A percentile compares a stretch with the other conserved stretches of the same genome.
These are phyloP conservation scores for Daedalea quercina DNA, from an alignment of 768 basidiomycete species.

Conservation along the genomic window DNA sequence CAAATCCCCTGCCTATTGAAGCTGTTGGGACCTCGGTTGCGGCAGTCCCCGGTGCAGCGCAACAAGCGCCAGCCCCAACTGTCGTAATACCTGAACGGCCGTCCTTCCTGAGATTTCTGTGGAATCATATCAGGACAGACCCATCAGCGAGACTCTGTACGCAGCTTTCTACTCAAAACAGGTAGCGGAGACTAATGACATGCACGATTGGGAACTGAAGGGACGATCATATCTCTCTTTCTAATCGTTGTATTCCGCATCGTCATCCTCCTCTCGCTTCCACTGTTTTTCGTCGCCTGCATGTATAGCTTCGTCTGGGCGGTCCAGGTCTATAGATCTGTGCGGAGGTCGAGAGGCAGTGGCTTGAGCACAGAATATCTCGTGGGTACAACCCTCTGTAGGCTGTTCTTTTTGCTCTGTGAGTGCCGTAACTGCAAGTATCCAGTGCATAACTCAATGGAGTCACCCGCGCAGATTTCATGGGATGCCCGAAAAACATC, in stretches of 20 bases:
- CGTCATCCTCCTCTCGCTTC: constrained; percentile 58
- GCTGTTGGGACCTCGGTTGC: constrained; percentile 9
- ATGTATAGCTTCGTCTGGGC: constrained; percentile 82
- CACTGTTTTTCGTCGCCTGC: constrained; percentile 55
- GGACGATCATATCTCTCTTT: constrained; percentile 61
- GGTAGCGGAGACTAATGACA: neutral
- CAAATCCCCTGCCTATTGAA: constrained; percentile 1
- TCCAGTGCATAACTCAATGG: constrained; percentile 1
- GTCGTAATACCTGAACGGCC: constrained; percentile 3
- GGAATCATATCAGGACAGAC: constrained; percentile 57
- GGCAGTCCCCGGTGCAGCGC: neutral
- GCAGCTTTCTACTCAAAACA: constrained; percentile 18
- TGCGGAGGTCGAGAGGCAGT: constrained; percentile 60
- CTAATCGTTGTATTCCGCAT: constrained; percentile 70
- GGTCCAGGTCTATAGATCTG: constrained; percentile 78
- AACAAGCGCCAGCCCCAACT: constrained; percentile 15
- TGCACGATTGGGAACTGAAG: constrained; percentile 29
- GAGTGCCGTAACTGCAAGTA: constrained; percentile 25
- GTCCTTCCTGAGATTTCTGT: constrained; percentile 42
- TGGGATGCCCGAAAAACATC: constrained; percentile 81
- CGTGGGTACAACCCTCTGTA: constrained; percentile 66
- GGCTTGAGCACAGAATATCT: constrained; percentile 67
- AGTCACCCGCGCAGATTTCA: constrained; percentile 52
- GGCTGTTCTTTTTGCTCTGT: constrained; percentile 74
- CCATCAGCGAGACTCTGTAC: constrained; percentile 68